These are phyloP conservation scores for Claviceps maximensis DNA, from an alignment of 2,329 filamentous ascomycete genomes.

Conservation along the genomic window DNA sequence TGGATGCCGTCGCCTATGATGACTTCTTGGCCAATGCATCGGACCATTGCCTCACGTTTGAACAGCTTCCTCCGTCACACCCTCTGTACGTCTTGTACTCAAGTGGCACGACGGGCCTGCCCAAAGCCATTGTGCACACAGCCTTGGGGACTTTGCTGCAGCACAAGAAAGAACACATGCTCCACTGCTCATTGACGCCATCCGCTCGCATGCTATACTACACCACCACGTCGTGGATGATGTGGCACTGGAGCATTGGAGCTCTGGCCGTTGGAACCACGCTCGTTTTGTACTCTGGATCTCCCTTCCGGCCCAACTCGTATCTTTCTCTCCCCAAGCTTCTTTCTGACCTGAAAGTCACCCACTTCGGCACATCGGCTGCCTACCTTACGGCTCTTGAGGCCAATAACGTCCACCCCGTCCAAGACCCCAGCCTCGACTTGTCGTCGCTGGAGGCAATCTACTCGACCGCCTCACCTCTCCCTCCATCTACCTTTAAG, in stretches of 20 bases:
- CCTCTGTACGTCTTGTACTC: conserved; percentile 92
- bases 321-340: conserved; percentile 72
- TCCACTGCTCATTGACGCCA: conserved; percentile 70
- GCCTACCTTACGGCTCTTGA: conserved; percentile 89
- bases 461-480: conserved; percentile 84
- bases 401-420: conserved; percentile 53
- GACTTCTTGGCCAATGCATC: conserved; percentile 30
- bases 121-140: conserved; percentile 92
- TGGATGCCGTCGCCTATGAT: conserved; percentile 31
- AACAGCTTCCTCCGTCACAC: conserved; percentile 69
- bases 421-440: conserved; percentile 37
- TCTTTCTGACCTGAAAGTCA: conserved; percentile 68
- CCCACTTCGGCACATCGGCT: conserved; percentile 88
- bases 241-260: conserved; percentile 96
- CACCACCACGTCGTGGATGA: conserved; percentile 97
- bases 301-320: conserved; percentile 69
- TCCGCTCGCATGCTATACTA: conserved; percentile 77
- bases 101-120: conserved; percentile 73
- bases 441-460: conserved; percentile 64
- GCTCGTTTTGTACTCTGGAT: conserved; percentile 82
- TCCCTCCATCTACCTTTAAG: conserved; percentile 83
- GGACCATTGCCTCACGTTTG: conserved; percentile 46
- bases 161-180: conserved; percentile 89
- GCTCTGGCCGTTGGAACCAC: conserved; percentile 73
- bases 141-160: conserved; percentile 82